Conservation (phyloP, 2,329 filamentous ascomycete genomes). For the Xylariales sp. region DNA sequence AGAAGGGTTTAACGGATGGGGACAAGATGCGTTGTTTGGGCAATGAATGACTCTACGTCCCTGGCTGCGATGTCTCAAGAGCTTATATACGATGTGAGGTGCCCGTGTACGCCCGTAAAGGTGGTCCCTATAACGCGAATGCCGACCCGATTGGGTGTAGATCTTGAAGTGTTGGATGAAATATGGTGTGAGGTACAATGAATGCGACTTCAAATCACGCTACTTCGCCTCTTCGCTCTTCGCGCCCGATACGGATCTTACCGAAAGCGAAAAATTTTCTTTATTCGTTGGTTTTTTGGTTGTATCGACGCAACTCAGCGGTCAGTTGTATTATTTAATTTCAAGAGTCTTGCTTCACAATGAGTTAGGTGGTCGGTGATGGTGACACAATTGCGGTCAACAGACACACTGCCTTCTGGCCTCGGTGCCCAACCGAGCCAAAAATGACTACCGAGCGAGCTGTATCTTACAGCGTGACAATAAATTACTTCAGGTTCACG, state of each 20-base stretch:
- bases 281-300: background rate
- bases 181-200: slow-evolving; percentile 34
- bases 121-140: background rate
- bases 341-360: slow-evolving; percentile 5
- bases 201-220: slow-evolving; percentile 30
- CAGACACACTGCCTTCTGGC: background rate
- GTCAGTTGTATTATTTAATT: slow-evolving; percentile 1
- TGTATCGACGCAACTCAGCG: slow-evolving; percentile 4
- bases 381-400: background rate
- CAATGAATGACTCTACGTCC: slow-evolving; percentile 2
- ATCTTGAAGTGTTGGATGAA: background rate
- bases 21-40: slow-evolving; percentile 41
- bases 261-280: slow-evolving; percentile 16
- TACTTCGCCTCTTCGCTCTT: slow-evolving; percentile 20
- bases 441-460: background rate
- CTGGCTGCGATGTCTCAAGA: background rate
- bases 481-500: background rate
- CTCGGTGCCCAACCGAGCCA: background rate
- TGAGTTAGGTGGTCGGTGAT: background rate
- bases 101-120: slow-evolving; percentile 9
- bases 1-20: slow-evolving; percentile 22
- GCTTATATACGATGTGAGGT: slow-evolving; percentile 31
- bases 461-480: slow-evolving; percentile 2
- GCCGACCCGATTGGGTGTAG: slow-evolving; percentile 5
- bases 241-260: slow-evolving; percentile 24